Evolutionary conservation across 2,329 filamentous ascomycete species (phyloP).

Genomic region (Alternaria gaisen): DNA sequence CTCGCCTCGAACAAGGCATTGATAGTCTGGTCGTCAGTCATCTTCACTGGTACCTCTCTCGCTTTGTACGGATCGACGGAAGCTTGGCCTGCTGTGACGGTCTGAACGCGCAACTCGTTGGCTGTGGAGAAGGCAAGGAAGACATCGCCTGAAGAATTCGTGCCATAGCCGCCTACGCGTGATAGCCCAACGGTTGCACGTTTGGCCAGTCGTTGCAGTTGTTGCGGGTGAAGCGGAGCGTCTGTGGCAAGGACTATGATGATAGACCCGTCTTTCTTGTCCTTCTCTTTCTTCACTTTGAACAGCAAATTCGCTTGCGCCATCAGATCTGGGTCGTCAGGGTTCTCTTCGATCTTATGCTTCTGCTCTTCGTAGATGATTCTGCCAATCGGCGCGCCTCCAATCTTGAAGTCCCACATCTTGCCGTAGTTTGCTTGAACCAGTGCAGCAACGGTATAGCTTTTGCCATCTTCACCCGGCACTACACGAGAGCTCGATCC

Average conservation of each 20-base stretch:
- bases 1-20: conserved; percentile 69
- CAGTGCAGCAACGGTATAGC: conserved; percentile 68
- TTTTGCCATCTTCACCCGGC: conserved; percentile 34
- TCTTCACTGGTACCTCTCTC: conserved; percentile 56
- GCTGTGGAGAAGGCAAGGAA: conserved; percentile 73
- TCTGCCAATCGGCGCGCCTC: conserved; percentile 69
- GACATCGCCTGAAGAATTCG: conserved; percentile 71
- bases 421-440: conserved; percentile 73
- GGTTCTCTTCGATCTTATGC: conserved; percentile 47
- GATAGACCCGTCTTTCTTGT: conserved; percentile 69
- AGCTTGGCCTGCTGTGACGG: conserved; percentile 32
- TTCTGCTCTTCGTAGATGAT: conserved; percentile 61
- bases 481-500: conserved; percentile 68
- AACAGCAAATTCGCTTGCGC: conserved; percentile 40
- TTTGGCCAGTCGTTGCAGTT: conserved; percentile 67
- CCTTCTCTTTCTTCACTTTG: conserved; percentile 50
- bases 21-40: conserved; percentile 67
- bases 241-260: conserved; percentile 70
- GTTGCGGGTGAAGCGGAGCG: conserved; percentile 65
- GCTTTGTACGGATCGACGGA: conserved; percentile 48
- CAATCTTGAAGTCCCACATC: conserved; percentile 64
- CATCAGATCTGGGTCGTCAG: conserved; percentile 36
- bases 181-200: conserved; percentile 69
- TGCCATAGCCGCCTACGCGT: conserved; percentile 68
- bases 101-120: conserved; percentile 60